A percentile compares a stretch with the other conserved stretches of the same genome.
Conservation (phyloP, 805 yeast genomes). For the Schizosaccharomyces japonicus region DNA sequence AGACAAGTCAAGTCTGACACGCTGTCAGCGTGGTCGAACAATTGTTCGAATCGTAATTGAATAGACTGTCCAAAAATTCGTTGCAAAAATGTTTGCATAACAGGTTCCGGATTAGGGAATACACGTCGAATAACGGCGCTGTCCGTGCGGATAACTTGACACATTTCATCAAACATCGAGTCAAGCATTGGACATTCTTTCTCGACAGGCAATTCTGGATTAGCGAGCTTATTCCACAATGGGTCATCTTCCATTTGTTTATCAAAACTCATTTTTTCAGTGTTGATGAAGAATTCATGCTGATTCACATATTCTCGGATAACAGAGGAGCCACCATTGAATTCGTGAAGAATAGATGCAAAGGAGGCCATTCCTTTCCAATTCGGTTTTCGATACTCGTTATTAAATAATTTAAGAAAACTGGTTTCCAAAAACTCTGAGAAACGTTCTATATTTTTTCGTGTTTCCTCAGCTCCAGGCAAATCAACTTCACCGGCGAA, state of each 20-base stretch:
- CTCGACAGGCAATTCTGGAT: slow-evolving; percentile 30
- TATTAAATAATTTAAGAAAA: slow-evolving; percentile 43
- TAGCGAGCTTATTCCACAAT: slow-evolving; percentile 34
- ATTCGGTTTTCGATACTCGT: slow-evolving; percentile 48
- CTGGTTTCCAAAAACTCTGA: slow-evolving; percentile 56
- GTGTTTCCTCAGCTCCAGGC: slow-evolving; percentile 14
- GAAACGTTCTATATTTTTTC: slow-evolving; percentile 34
- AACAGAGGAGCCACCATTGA: slow-evolving; percentile 66
- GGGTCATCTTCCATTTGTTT: slow-evolving; percentile 15
- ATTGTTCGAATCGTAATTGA: slow-evolving; percentile 1
- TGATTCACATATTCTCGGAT: slow-evolving; percentile 62
- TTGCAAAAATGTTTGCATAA: slow-evolving; percentile 44
- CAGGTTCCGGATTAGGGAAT: slow-evolving; percentile 43
- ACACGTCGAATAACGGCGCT: slow-evolving; percentile 50
- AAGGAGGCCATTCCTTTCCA: slow-evolving; percentile 35
- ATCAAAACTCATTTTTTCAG: slow-evolving; percentile 20
- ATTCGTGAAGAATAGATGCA: slow-evolving; percentile 50
- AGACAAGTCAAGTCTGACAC: neutral
- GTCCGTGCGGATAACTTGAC: slow-evolving; percentile 41
- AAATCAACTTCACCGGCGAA: slow-evolving; percentile 5
- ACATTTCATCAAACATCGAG: slow-evolving; percentile 28
- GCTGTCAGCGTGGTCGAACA: neutral
- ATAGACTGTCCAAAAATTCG: slow-evolving; percentile 42
- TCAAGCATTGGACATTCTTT: slow-evolving; percentile 30
- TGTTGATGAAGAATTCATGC: slow-evolving; percentile 40